A percentile compares a stretch with the other conserved stretches of the same genome.
Conservation (phyloP, 2,329 filamentous ascomycete genomes). For the Alternaria conjuncta region DNA sequence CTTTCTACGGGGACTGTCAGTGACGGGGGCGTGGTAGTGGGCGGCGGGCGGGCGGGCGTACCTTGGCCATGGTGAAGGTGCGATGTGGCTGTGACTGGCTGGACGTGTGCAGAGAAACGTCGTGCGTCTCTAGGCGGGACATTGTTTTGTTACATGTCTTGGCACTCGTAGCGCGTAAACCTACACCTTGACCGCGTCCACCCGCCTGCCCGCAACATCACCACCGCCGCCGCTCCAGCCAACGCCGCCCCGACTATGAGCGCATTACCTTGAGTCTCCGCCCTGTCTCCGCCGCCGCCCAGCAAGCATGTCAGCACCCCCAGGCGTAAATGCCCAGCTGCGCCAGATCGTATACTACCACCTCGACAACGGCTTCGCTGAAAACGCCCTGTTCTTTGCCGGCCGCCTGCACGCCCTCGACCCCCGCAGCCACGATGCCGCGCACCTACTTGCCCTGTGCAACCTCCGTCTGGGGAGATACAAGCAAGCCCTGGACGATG, state of each 20-base stretch:
- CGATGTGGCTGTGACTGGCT: neutral
- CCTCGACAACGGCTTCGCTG: conserved; percentile 86
- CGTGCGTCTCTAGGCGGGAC: neutral
- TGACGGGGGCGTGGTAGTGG: conserved; percentile 4
- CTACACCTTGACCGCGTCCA: conserved; percentile 13
- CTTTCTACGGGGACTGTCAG: conserved; percentile 54
- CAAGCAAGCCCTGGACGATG: conserved; percentile 84
- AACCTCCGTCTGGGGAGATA: conserved; percentile 82
- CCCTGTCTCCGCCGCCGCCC: conserved; percentile 2
- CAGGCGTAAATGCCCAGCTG: conserved; percentile 65
- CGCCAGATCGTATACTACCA: conserved; percentile 72
- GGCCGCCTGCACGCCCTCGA: conserved; percentile 87
- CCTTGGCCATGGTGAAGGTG: conserved; percentile 12
- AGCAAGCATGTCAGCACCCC: conserved; percentile 61
- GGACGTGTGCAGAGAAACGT: neutral
- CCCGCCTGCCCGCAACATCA: conserved; percentile 9
- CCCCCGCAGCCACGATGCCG: conserved; percentile 77
- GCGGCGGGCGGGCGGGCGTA: neutral
- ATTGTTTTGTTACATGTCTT: conserved; percentile 2
- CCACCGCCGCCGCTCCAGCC: conserved; percentile 1
- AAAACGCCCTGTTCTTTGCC: conserved; percentile 93
- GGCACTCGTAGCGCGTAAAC: neutral
- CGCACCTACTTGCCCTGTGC: conserved; percentile 83
- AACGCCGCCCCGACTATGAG: conserved; percentile 7
- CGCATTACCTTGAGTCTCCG: conserved; percentile 12